Evolutionary conservation across 345 rosid genomes (phyloP), one percentile per base, ranked within the genome.

Genomic region (Balakata baccata): DNA sequence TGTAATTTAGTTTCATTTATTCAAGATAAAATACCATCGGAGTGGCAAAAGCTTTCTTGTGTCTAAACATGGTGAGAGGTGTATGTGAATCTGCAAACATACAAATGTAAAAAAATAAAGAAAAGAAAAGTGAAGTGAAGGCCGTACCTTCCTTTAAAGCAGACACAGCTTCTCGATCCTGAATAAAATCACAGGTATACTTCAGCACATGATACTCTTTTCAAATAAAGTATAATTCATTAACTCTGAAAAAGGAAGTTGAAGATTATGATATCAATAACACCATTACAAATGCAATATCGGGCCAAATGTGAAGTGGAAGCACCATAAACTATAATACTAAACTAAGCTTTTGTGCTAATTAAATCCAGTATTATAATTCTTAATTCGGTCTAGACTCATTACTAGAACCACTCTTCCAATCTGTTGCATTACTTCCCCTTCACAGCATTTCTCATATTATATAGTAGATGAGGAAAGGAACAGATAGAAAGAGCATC

Each of bases 71-170:
- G 2, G 3, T 6, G 14, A 16, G 18, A 11, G 10, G 2, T 10
- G 37, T 2, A 4, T 17, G 25, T 56, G 52, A 7, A 43, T 43
- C 8, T 22, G 59, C 13, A 14, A 29, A 17, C 14, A 60, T 38
- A 20, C 11, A 12, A 71, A 45, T 29, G 50, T 38, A 71, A 0
- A 23, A 34, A 54, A 72, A 69, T 16, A 52, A n/a, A n/a, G n/a
- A n/a, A n/a, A n/a, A 8, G 39, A 29, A 67, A 45, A 12, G 22
- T 59, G 25, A 75, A 74, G 50, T 11, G 57, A 80, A 64, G n/a
- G 29, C 53, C 75, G 22, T 88, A 93, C 98, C 97, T 14, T 89
- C 98, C 74, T 82, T 88, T 22, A 93, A 84, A 69, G 89, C 88
- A 73, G 91, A 75, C 72, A 77, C 72, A 39, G 84, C 89, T 59